Conservation (phyloP, 73 alveolate genomes). For the Symbiodinium pilosum region DNA sequence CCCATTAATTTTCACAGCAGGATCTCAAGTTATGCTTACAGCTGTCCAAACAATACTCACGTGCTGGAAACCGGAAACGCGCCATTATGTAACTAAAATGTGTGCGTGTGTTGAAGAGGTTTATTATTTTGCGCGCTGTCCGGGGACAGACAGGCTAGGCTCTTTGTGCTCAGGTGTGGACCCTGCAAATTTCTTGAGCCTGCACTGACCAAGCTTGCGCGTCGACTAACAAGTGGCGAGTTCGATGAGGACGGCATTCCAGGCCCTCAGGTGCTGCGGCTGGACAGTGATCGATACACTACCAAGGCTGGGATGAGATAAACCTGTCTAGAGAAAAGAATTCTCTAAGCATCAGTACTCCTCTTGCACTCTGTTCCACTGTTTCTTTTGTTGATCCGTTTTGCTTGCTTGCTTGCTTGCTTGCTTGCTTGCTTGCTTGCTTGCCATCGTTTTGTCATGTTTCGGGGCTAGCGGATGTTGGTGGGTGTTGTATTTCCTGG, state of each 20-base stretch:
- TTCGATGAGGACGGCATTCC: constrained; percentile 40
- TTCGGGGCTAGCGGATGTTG: too few species aligned
- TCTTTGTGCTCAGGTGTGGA: constrained; percentile 87
- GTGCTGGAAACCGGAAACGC: neutral
- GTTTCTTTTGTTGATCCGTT: too few species aligned
- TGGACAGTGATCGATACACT: constrained; percentile 81
- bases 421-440: too few species aligned
- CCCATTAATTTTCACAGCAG: neutral
- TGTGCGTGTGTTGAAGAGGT: too few species aligned
- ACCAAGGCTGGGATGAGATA: constrained; percentile 27
- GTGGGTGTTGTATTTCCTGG: too few species aligned
- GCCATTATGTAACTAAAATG: neutral
- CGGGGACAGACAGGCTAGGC: too few species aligned
- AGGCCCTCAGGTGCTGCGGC: constrained; percentile 68
- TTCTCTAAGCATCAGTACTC: too few species aligned
- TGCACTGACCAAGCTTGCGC: constrained; percentile 20
- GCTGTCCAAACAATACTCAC: neutral
- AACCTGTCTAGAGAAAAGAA: too few species aligned
- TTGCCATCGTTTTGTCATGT: too few species aligned
- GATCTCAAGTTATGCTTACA: neutral
- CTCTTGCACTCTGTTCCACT: too few species aligned
- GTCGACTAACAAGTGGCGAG: constrained; percentile 3
- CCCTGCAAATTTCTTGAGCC: constrained; percentile 86
- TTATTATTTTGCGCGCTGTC: too few species aligned
- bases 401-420: too few species aligned